A percentile compares a stretch with the other conserved stretches of the same genome.
Evolutionary conservation across 208 protist species (phyloP).

Genomic region (Crithidia mellificae): DNA sequence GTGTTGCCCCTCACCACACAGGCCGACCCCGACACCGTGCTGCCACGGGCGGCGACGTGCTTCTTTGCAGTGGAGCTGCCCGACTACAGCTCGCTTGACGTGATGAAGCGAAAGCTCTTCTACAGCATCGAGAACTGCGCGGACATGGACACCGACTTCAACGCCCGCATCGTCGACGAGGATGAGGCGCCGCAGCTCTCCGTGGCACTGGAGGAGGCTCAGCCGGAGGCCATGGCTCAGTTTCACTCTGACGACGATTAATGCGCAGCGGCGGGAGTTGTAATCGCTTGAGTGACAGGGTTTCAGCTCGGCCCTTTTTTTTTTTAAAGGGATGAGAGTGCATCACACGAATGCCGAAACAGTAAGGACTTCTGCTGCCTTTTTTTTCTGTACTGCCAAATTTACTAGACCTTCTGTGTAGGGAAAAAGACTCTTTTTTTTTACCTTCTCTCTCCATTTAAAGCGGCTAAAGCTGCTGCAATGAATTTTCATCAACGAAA

Average conservation of each 20-base stretch:
- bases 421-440: too few species aligned
- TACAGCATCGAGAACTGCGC: slow-evolving; percentile 96
- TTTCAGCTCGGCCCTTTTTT: slow-evolving; percentile 14
- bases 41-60: slow-evolving; percentile 95
- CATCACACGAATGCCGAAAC: too few species aligned
- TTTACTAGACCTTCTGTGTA: too few species aligned
- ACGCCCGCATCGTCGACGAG: slow-evolving; percentile 75
- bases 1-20: slow-evolving; percentile 70
- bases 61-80: slow-evolving; percentile 96
- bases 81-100: slow-evolving; percentile 92
- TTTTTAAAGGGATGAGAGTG: too few species aligned
- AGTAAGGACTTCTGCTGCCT: too few species aligned
- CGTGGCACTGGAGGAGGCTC: slow-evolving; percentile 49
- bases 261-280: too few species aligned
- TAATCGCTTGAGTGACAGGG: not conserved
- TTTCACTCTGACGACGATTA: slow-evolving; percentile 25
- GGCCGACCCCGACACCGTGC: slow-evolving; percentile 80
- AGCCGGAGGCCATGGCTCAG: slow-evolving; percentile 13
- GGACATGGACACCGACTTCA: slow-evolving; percentile 95
- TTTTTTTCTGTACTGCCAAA: too few species aligned
- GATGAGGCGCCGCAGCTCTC: slow-evolving; percentile 82
- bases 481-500: too few species aligned
- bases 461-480: too few species aligned
- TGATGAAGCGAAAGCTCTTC: slow-evolving; percentile 93
- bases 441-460: too few species aligned